Evolutionary conservation across 1,284 basidiomycete species (phyloP).

Genomic region (Trametes sp.): DNA sequence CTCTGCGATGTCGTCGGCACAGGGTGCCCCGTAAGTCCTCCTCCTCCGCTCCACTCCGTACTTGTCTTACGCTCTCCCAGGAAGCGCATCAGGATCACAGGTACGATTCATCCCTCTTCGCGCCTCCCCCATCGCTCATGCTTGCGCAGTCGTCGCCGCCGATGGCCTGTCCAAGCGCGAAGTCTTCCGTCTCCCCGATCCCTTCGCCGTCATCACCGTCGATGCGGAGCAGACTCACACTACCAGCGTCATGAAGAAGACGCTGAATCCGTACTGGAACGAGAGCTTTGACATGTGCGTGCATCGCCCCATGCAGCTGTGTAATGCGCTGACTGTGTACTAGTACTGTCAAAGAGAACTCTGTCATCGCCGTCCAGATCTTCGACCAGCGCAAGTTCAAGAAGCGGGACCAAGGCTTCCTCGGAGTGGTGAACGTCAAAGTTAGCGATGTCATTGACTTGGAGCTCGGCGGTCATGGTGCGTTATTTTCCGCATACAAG

Average conservation of each 20-base stretch:
- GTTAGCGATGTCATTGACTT: conserved; percentile 84
- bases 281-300: conserved; percentile 91
- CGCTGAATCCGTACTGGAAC: conserved; percentile 93
- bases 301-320: neutral
- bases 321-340: conserved; percentile 18
- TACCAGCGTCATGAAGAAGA: conserved; percentile 85
- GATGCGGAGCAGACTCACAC: conserved; percentile 96
- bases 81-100: conserved; percentile 50
- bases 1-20: conserved; percentile 37
- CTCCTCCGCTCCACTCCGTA: neutral
- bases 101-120: conserved; percentile 31
- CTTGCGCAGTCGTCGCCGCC: conserved; percentile 80
- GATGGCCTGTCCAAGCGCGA: conserved; percentile 91
- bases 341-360: conserved; percentile 88
- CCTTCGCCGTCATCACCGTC: conserved; percentile 95
- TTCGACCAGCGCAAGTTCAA: conserved; percentile 99
- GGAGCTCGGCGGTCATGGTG: conserved; percentile 82
- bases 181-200: conserved; percentile 92
- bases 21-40: conserved; percentile 37
- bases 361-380: conserved; percentile 94
- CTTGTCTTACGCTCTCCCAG: conserved; percentile 36
- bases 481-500: conserved; percentile 35
- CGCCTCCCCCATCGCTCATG: conserved; percentile 14
- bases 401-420: conserved; percentile 93
- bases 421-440: conserved; percentile 91